Evolutionary conservation across 129 eudicot genomes (phyloP).

Genomic region (Flaveria ramosissima): DNA sequence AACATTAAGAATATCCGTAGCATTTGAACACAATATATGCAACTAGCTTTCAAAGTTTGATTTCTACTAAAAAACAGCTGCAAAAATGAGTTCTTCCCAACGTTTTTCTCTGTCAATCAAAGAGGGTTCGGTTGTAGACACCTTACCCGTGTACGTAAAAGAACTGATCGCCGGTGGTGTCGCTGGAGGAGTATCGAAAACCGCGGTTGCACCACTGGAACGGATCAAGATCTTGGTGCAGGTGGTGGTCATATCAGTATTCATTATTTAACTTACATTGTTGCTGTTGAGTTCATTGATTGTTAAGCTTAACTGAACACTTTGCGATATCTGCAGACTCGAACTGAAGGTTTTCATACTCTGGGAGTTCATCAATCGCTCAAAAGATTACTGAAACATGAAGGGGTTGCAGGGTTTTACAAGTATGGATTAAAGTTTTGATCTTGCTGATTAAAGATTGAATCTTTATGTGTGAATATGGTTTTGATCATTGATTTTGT

Average conservation of each 20-base stretch:
- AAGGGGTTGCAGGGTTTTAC: conserved; percentile 86
- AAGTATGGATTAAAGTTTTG: conserved; percentile 50
- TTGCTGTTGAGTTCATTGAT: background rate
- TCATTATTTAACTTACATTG: background rate
- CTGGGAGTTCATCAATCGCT: conserved; percentile 82
- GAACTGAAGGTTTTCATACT: conserved; percentile 80
- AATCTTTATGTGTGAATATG: background rate
- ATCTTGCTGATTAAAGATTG: background rate
- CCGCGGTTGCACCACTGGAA: conserved; percentile 89
- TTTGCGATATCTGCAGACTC: conserved; percentile 51
- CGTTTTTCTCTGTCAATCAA: conserved; percentile 56
- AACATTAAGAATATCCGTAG: conserved; percentile 14
- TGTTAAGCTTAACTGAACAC: background rate
- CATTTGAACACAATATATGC: background rate
- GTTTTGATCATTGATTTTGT: background rate
- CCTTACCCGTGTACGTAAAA: conserved; percentile 74
- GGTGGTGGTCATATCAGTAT: conserved; percentile 36
- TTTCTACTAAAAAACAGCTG: background rate
- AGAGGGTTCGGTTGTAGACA: conserved; percentile 64
- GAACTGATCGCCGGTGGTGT: conserved; percentile 98
- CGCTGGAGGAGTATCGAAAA: conserved; percentile 92
- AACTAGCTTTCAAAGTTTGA: conserved; percentile 13
- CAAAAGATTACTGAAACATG: conserved; percentile 76
- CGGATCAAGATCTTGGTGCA: conserved; percentile 87
- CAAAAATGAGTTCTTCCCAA: conserved; percentile 69